Evolutionary conservation across 345 rosid genomes (phyloP).

Genomic region (Salix caprea): DNA sequence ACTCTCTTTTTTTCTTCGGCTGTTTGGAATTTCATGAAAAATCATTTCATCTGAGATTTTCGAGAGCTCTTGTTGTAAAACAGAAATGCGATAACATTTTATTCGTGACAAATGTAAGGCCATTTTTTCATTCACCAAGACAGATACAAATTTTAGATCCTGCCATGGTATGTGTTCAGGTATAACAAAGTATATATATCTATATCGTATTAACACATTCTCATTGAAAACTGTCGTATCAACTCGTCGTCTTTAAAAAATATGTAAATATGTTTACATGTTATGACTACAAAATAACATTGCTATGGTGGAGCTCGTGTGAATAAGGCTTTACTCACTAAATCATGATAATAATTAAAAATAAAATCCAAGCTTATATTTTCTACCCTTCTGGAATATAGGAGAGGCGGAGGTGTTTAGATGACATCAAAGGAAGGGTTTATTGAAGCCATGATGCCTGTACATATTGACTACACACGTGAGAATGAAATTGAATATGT

Average conservation of each 20-base stretch:
- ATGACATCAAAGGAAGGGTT: not conserved
- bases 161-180: not conserved
- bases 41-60: not conserved
- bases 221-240: too few species aligned
- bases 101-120: not conserved
- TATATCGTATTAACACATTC: too few species aligned
- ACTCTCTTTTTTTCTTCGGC: not conserved
- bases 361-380: not conserved
- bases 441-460: not conserved
- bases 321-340: not conserved
- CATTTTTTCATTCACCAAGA: not conserved
- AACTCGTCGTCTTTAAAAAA: too few species aligned
- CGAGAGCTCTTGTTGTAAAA: not conserved
- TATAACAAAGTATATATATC: too few species aligned
- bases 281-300: constrained; percentile 2
- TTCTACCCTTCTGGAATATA: not conserved
- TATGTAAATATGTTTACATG: not conserved
- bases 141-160: too few species aligned
- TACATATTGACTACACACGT: not conserved
- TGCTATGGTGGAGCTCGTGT: not conserved
- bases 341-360: too few species aligned
- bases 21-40: not conserved
- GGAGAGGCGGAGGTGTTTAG: not conserved
- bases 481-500: too few species aligned
- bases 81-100: not conserved